A percentile compares a stretch with the other conserved stretches of the same genome.
Evolutionary conservation across 441 rosid genomes (phyloP).

Genomic region (Adansonia gregorii): DNA sequence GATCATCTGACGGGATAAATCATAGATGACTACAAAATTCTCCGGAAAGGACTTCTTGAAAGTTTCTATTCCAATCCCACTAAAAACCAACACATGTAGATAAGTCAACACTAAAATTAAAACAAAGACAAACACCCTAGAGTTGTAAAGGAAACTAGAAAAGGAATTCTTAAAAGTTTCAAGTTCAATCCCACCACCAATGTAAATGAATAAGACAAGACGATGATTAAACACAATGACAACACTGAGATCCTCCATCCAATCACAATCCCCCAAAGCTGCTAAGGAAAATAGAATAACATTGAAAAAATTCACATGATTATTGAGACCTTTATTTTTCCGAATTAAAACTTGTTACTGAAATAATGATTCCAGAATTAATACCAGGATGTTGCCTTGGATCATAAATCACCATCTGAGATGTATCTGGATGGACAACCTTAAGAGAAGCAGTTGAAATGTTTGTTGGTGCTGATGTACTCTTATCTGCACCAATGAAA

Average conservation of each 20-base stretch:
- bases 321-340: neutral
- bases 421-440: slow-evolving; percentile 68
- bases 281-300: neutral
- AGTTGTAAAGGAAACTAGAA: neutral
- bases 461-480: slow-evolving; percentile 40
- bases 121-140: neutral
- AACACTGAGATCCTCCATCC: neutral
- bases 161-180: neutral
- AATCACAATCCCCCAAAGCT: neutral
- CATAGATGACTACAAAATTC: neutral
- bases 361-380: slow-evolving; percentile 13
- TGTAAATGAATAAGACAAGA: neutral
- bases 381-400: slow-evolving; percentile 78
- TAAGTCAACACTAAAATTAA: neutral
- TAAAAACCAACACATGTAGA: neutral
- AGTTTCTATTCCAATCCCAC: neutral
- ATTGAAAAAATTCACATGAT: slow-evolving; percentile 1
- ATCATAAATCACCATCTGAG: slow-evolving; percentile 75
- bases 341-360: neutral
- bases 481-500: slow-evolving; percentile 45
- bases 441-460: slow-evolving; percentile 52
- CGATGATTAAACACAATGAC: neutral
- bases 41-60: neutral
- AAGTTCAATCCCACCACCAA: neutral
- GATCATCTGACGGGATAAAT: neutral